Evolutionary conservation across 169 alveolate genomes (phyloP).

Genomic region (Cryptosporidium sp.): DNA sequence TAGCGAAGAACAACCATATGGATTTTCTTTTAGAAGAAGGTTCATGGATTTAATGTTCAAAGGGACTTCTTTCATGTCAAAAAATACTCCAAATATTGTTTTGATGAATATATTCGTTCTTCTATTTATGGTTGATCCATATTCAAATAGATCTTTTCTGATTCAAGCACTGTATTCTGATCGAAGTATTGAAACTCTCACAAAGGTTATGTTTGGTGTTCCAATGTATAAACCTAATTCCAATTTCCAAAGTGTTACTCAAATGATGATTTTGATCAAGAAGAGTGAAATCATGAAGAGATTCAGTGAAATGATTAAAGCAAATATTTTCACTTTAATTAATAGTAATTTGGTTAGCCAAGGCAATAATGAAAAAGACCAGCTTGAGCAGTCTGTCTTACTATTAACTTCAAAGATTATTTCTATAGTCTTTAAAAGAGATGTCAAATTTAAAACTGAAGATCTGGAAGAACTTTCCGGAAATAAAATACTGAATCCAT

Average conservation of each 20-base stretch:
- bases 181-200: slow-evolving; percentile 48
- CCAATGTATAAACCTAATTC: slow-evolving; percentile 24
- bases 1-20: slow-evolving; percentile 21
- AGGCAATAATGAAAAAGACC: background rate
- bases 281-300: slow-evolving; percentile 47
- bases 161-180: slow-evolving; percentile 37
- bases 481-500: slow-evolving; percentile 28
- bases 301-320: slow-evolving; percentile 37
- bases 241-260: slow-evolving; percentile 36
- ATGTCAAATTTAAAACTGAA: background rate
- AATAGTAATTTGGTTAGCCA: background rate
- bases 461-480: background rate
- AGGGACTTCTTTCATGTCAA: background rate
- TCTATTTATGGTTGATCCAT: slow-evolving; percentile 57
- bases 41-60: slow-evolving; percentile 55
- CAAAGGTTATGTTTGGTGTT: slow-evolving; percentile 40
- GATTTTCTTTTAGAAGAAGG: slow-evolving; percentile 40
- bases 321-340: background rate
- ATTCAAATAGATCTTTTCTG: slow-evolving; percentile 44
- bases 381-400: slow-evolving; percentile 16
- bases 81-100: slow-evolving; percentile 19
- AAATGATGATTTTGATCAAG: slow-evolving; percentile 21
- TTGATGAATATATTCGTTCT: slow-evolving; percentile 45
- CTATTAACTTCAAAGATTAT: slow-evolving; percentile 47
- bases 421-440: slow-evolving; percentile 35